Evolutionary conservation across 148 eudicot genomes (phyloP).

Genomic region (Amaranthus palmeri): DNA sequence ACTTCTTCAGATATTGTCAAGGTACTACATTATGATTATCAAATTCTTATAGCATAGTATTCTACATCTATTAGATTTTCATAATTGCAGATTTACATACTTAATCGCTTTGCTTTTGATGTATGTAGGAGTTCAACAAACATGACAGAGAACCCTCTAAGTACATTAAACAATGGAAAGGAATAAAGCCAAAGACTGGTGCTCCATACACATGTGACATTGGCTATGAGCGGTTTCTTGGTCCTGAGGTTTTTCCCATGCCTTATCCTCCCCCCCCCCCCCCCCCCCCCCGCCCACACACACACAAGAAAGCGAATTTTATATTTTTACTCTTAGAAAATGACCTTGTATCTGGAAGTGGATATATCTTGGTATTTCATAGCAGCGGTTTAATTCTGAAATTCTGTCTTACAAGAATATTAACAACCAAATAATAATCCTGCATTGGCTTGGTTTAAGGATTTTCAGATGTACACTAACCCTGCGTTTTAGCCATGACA

Average conservation of each 20-base stretch:
- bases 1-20: constrained; percentile 94
- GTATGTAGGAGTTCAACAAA: constrained; percentile 81
- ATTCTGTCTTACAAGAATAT: background rate
- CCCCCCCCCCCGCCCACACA: no score
- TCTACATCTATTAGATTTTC: constrained; percentile 6
- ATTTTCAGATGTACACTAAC: background rate
- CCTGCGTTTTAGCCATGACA: background rate
- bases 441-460: background rate
- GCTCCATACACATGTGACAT: constrained; percentile 94
- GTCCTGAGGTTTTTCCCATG: constrained; percentile 78
- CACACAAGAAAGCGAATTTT: constrained; percentile 1
- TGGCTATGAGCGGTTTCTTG: constrained; percentile 96
- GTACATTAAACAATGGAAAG: constrained; percentile 92
- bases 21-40: constrained; percentile 29
- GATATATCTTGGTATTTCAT: background rate
- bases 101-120: constrained; percentile 8
- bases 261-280: background rate
- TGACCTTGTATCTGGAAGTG: background rate
- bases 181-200: constrained; percentile 92
- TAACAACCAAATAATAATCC: background rate
- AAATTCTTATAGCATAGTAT: background rate
- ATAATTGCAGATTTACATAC: constrained; percentile 3
- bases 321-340: background rate
- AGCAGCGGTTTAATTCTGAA: background rate
- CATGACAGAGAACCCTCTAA: constrained; percentile 95